phyloP scores from a whole-genome alignment of 2,329 filamentous ascomycete genomes.

The Talaromyces verruculosus region DNA sequence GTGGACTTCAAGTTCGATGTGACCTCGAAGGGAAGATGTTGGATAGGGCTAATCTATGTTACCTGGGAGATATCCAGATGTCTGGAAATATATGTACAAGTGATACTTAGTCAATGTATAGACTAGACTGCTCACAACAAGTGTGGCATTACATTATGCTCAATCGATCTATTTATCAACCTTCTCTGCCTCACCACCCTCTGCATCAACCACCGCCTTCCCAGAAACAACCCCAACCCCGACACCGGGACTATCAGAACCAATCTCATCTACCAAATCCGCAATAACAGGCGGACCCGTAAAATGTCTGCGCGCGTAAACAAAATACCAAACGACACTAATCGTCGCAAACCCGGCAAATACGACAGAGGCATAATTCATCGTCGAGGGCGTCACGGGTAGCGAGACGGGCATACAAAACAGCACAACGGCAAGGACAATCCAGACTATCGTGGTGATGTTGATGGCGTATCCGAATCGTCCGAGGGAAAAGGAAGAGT shows the following conservation, averaged over 20 bases:
- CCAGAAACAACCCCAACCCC: slow-evolving; percentile 35
- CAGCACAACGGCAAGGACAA: slow-evolving; percentile 65
- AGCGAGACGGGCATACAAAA: slow-evolving; percentile 73
- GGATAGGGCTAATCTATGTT: no score
- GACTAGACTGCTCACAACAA: background rate
- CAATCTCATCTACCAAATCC: slow-evolving; percentile 26
- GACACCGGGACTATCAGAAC: background rate
- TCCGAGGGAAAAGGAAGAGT: slow-evolving; percentile 68
- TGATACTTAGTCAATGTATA: background rate
- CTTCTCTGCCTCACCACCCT: slow-evolving; percentile 25
- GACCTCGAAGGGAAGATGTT: background rate
- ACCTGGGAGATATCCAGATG: no score
- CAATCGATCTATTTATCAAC: background rate
- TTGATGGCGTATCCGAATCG: slow-evolving; percentile 69
- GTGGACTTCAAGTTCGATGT: background rate
- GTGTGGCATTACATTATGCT: background rate
- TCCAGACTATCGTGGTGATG: slow-evolving; percentile 67
- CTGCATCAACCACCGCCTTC: slow-evolving; percentile 33
- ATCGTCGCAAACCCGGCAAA: slow-evolving; percentile 63
- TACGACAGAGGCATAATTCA: slow-evolving; percentile 69
- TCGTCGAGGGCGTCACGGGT: slow-evolving; percentile 56
- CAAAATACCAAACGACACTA: slow-evolving; percentile 63
- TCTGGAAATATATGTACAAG: background rate
- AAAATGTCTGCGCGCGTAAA: slow-evolving; percentile 63
- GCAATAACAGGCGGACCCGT: slow-evolving; percentile 53